Base-by-base conservation (phyloP, 768 basidiomycete genomes). In the Gloeophyllum trabeum region DNA sequence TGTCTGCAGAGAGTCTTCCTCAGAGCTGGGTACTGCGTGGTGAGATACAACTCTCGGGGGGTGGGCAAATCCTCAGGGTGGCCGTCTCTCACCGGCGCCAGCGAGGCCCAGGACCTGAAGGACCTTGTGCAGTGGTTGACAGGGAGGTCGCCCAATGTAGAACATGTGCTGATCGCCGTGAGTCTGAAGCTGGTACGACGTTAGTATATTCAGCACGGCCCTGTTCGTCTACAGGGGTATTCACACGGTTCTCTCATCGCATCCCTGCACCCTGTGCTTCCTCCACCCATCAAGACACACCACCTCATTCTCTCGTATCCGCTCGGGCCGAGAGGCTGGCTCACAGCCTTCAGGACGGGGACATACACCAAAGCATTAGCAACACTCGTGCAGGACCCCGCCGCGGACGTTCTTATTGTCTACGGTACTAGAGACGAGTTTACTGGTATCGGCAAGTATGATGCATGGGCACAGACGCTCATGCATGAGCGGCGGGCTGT, bases 271-370 rank as follows among this genome's bases (percentile, higher is more conserved):
- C 78, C 82, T 0, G 52, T 74, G 2, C 59, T 79, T 2, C 61
- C 66, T 0, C 51, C 65, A 14, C 60, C 62, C n/a, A 54, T 80
- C 35, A 67, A 63, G 51, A 79, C 75, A 0, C 71, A 71, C 10
- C 81, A 87, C 55, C 62, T 87, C 35, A 55, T 90, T 30, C 58
- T 90, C 18, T 88, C 86, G 3, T 89, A 90, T 53, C 87, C 87
- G 0, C 61, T 89, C 4, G 73, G 77, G 12, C 76, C 79, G 5
- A 67, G 82, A 40, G 64, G 67, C 7, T 70, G 77, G 57, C 63
- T 91, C 35, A 89, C 86, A 19, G 54, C 81, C 41, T 89, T 91
- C 63, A 65, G 68, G 41, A 61, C 76, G 3, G 59, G 60, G 6
- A 65, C 62, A 10, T 88, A 90, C 50, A 62, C 64, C 12, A 55